Base-by-base conservation (phyloP, 768 basidiomycete genomes). In the Fomitopsis pulvina region DNA sequence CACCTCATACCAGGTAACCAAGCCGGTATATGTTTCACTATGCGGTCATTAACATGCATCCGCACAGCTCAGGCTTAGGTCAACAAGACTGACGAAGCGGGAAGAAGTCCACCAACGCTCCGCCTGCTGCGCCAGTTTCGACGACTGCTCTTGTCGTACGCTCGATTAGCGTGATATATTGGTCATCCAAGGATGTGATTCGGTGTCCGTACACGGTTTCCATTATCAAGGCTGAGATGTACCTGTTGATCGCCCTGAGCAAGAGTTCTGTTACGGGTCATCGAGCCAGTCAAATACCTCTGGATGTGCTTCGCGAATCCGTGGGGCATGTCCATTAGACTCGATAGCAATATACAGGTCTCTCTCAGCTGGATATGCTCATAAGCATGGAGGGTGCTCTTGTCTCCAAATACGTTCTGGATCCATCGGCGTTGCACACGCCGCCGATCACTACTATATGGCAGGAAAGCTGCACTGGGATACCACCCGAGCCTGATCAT, bases 1-100 rank as follows among this genome's bases (percentile, higher is more conserved):
- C 64, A 66, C 0, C 40, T 41, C 0, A 60, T 57, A 14, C 62
- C 62, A 0, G 66, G 66, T 39, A 67, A 51, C 66, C 66, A 67
- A 14, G 41, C 21, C 0, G 66, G 66, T 3, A 65, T 18, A 29
- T 63, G 44, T 25, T 57, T 57, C 22, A 62, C 60, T 60, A 52
- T 16, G 9, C n/a, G 18, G 10, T 34, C 37, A 21, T 32, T 21
- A 11, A 5, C 7, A 34, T 22, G 12, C 9, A 44, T 28, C 14
- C 5, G 21, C n/a, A 45, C 47, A 21, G 21, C 14, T 8, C 4
- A 4, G 27, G 21, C 16, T 16, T 3, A 21, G 9, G 25, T 22
- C 32, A 2, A 16, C 22, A 14, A 14, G 21, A 46, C 57, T 9
- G 24, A 56, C 57, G 20, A 10, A 53, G 27, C 3, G 53, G 56